A percentile compares a stretch with the other conserved stretches of the same genome.
These are phyloP conservation scores for Cutaneotrichosporon cyanovorans DNA, from an alignment of 1,284 basidiomycete genomes.

Conservation along the genomic window DNA sequence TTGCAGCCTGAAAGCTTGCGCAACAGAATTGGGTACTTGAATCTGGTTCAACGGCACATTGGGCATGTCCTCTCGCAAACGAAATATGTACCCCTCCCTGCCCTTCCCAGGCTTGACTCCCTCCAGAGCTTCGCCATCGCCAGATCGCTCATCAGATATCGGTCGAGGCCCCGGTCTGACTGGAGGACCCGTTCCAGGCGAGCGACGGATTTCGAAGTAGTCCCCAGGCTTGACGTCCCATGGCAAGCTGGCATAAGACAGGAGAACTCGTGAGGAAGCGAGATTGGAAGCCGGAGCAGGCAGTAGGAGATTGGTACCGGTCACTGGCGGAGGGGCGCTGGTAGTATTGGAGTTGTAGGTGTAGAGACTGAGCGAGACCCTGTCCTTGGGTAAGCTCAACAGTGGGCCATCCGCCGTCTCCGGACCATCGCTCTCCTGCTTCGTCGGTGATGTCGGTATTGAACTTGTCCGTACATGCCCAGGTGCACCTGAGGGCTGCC, in stretches of 20 bases:
- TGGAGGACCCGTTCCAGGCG: slow-evolving; percentile 1
- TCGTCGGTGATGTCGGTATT: slow-evolving; percentile 7
- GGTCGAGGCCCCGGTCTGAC: not conserved
- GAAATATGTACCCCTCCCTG: slow-evolving; percentile 38
- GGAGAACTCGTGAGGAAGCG: slow-evolving; percentile 24
- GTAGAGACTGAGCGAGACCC: slow-evolving; percentile 19
- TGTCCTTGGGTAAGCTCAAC: not conserved
- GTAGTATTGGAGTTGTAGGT: slow-evolving; percentile 23
- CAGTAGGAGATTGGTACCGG: not conserved
- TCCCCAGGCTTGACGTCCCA: slow-evolving; percentile 34
- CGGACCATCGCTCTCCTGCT: not conserved
- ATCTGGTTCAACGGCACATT: slow-evolving; percentile 34
- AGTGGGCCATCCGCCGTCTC: not conserved
- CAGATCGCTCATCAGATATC: not conserved
- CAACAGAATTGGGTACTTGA: slow-evolving; percentile 38
- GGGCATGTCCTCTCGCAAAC: slow-evolving; percentile 31
- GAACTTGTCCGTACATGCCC: slow-evolving; percentile 24
- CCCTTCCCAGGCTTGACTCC: slow-evolving; percentile 27
- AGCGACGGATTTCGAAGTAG: slow-evolving; percentile 37
- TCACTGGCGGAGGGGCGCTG: not conserved
- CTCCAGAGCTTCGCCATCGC: slow-evolving; percentile 29
- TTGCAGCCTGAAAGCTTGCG: slow-evolving; percentile 40
- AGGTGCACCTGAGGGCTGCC: not conserved
- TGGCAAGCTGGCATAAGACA: slow-evolving; percentile 31
- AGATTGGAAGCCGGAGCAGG: slow-evolving; percentile 7